Evolutionary conservation across 2,329 filamentous ascomycete genomes (phyloP).

Genomic region (Aspergillus awamori): DNA sequence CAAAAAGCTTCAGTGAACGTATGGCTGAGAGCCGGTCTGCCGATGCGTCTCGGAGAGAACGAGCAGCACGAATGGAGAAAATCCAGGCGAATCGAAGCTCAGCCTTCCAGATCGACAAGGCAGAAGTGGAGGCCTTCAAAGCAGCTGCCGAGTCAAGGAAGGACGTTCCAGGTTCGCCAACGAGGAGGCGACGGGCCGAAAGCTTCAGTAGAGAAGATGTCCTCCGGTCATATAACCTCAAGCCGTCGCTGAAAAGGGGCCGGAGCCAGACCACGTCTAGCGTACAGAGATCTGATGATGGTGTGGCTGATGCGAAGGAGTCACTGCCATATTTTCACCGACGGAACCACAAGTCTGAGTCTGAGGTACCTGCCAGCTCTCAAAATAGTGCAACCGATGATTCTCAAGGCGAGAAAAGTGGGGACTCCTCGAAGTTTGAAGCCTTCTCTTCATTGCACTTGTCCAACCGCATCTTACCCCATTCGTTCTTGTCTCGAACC

Average conservation of each 20-base stretch:
- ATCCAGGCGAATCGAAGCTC: slow-evolving; percentile 45
- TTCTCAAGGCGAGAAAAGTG: slow-evolving; percentile 22
- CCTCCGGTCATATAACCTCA: slow-evolving; percentile 37
- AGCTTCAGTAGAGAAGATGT: slow-evolving; percentile 68
- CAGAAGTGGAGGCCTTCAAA: slow-evolving; percentile 49
- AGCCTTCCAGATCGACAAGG: slow-evolving; percentile 47
- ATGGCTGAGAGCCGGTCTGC: slow-evolving; percentile 67
- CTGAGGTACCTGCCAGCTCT: slow-evolving; percentile 17
- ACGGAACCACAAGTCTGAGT: slow-evolving; percentile 29
- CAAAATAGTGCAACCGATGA: slow-evolving; percentile 22
- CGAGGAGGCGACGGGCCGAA: slow-evolving; percentile 50
- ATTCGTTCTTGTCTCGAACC: slow-evolving; percentile 76
- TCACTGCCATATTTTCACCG: slow-evolving; percentile 26
- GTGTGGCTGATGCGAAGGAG: slow-evolving; percentile 16
- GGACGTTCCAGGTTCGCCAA: slow-evolving; percentile 48
- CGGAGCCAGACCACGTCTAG: slow-evolving; percentile 41
- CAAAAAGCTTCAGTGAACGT: slow-evolving; percentile 79
- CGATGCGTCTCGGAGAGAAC: slow-evolving; percentile 44
- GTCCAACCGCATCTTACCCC: slow-evolving; percentile 78
- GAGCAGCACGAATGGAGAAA: slow-evolving; percentile 40
- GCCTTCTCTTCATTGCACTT: slow-evolving; percentile 84
- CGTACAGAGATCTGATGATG: slow-evolving; percentile 21
- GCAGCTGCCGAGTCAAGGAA: slow-evolving; percentile 39
- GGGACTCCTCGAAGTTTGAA: slow-evolving; percentile 70
- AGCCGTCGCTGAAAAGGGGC: slow-evolving; percentile 37